Base-by-base conservation (phyloP, 1,284 basidiomycete genomes). In the Mycosarcoma mackinlayi region DNA sequence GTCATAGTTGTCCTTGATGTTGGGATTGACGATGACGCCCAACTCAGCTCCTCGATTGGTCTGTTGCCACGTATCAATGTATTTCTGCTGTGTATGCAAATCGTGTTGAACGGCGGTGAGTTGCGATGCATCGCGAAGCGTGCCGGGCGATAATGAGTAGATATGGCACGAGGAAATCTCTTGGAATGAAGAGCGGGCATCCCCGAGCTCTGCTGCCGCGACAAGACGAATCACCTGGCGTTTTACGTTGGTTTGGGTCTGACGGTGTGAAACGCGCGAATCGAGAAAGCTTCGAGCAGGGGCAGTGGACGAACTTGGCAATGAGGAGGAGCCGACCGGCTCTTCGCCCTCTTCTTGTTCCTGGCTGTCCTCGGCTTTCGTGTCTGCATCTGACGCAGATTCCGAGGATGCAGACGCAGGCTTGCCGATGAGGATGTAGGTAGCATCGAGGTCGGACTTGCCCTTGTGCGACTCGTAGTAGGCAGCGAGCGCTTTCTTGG, bases 81-180 rank as follows among this genome's bases (percentile, higher is more conserved):
- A 71, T 48, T 73, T 67, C 31, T 68, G 49, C 42, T 63, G 56
- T 10, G 56, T 53, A 33, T 72, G 69, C 50, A 76, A 46, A 10
- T 78, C 77, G 39, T 76, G 58, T 45, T 74, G 68, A 4, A 76
- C 53, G 0, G 66, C 64, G 14, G 73, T 73, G 6, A 79, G 66
- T 24, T 73, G 70, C 9, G 66, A 33, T 9, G 42, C 63, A 39
- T 76, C 71, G 11, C 62, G 59, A 6, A 64, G 58, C 24, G 38
- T 44, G 8, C 68, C 66, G 4, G 71, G 55, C 16, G 70, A 64
- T 46, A 77, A 44, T 35, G 76, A 73, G 54, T 77, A 77, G 53
- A 77, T 63, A 42, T 76, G 70, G 41, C 60, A 64, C 1, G 57
- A 60, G 3, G 60, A 45, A 35, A 67, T n/a, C 4, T 58, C 28